Conservation (phyloP, 768 basidiomycete species). For the Suillus discolor region DNA sequence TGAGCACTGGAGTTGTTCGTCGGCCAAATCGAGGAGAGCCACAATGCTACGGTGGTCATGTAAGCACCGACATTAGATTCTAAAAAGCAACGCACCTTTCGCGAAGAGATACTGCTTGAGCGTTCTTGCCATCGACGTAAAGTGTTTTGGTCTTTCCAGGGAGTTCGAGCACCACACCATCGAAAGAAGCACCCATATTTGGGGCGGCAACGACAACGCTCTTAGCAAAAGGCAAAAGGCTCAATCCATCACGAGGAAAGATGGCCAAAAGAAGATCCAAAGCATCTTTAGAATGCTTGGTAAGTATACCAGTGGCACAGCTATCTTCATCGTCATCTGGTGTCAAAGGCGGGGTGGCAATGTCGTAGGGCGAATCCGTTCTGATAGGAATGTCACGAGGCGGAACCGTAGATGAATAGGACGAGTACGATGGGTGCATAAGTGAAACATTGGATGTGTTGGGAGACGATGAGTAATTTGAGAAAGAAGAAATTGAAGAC, state of each 20-base stretch:
- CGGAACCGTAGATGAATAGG: constrained; percentile 31
- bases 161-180: constrained; percentile 76
- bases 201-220: constrained; percentile 74
- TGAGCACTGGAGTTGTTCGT: constrained; percentile 78
- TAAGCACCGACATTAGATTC: constrained; percentile 11
- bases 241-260: constrained; percentile 73
- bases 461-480: constrained; percentile 33
- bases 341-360: constrained; percentile 77
- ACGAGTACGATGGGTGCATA: constrained; percentile 20
- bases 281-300: constrained; percentile 59
- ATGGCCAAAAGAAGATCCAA: constrained; percentile 78
- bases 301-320: constrained; percentile 41
- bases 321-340: constrained; percentile 65
- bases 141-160: constrained; percentile 74
- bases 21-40: constrained; percentile 84
- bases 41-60: constrained; percentile 59
- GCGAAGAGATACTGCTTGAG: constrained; percentile 74
- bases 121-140: constrained; percentile 85
- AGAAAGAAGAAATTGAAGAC: constrained; percentile 51
- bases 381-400: constrained; percentile 48
- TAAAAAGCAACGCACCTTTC: constrained; percentile 61
- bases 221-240: constrained; percentile 70
- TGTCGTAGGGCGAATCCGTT: constrained; percentile 40
- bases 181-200: constrained; percentile 67
- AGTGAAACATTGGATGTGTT: constrained; percentile 22